Base-by-base conservation (phyloP, 345 rosid species). In the Luvunga scandens region DNA sequence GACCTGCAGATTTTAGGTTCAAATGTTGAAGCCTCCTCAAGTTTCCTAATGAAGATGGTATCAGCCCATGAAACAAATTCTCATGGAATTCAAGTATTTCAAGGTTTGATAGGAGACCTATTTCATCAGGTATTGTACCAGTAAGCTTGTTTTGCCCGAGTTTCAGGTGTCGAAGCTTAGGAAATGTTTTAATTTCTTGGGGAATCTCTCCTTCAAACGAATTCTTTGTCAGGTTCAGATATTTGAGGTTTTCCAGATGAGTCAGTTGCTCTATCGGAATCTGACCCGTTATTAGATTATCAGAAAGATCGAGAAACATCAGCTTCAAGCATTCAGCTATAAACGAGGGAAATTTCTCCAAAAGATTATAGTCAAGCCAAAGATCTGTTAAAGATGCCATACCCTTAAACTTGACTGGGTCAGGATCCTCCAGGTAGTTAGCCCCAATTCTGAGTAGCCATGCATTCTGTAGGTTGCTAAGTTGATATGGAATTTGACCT, bases 161-260 rank as follows among this genome's bases (percentile, higher is more conserved):
- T 72, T 79, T 84, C 21, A 83, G 83, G 63, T 83, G 81, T 64
- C 42, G 79, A 77, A 87, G 73, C 6, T 75, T 83, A 25, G 85
- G 75, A 21, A 83, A 66, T 72, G 82, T 87, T 64, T 78, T 85
- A 65, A 83, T 79, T 10, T 85, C 78, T 57, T 77, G 50, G 53
- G 90, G 78, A 75, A 85, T 80, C 22, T 82, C 68, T 39, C 90
- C 84, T 70, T 83, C 83, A 59, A 87, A 79, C n/a, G 79, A 38
- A 83, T 79, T 87, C n/a, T 28, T 61, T 67, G 73, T 62, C 66
- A 83, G 78, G 84, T 81, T 83, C 72, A 85, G 69, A 33, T 76
- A 75, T 82, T 86, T 50, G 66, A 80, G 77, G 14, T 71, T 71
- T 75, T 61, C 76, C 71, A 79, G 79, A 72, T 18, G 63, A 66